Percentiles rank a stretch among this genome's conserved stretches.
phyloP scores from a whole-genome alignment of 2,329 filamentous ascomycete species.

The Colletotrichum destructivum region DNA sequence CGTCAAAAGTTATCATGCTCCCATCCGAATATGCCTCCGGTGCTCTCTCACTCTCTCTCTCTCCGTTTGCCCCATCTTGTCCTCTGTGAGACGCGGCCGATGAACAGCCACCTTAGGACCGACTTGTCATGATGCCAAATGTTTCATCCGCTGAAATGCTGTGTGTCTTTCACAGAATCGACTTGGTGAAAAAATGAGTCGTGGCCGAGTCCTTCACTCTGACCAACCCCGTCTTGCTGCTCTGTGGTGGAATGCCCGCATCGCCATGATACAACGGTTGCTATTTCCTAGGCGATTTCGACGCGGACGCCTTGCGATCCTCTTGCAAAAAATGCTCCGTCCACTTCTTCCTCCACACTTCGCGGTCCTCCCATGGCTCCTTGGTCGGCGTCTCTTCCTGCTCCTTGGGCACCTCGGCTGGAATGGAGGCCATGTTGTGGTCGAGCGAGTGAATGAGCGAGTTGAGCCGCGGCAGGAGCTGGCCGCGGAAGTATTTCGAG shows the following conservation, averaged over 20 bases:
- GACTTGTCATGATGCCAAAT: conserved; percentile 19
- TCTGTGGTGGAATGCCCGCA: not conserved
- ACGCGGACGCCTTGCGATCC: conserved; percentile 32
- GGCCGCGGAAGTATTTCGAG: conserved; percentile 34
- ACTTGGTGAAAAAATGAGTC: not conserved
- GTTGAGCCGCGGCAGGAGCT: conserved; percentile 37
- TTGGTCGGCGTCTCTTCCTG: conserved; percentile 36
- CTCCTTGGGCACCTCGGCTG: conserved; percentile 36
- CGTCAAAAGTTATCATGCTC: conserved; percentile 15
- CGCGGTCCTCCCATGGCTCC: conserved; percentile 41
- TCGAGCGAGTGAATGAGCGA: conserved; percentile 41
- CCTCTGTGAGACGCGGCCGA: not conserved
- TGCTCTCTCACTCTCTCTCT: not conserved
- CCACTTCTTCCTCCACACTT: conserved; percentile 42
- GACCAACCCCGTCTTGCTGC: not conserved
- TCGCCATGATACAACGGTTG: not conserved
- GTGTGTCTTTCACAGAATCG: conserved; percentile 4
- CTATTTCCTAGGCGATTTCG: conserved; percentile 35
- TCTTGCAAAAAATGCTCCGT: conserved; percentile 35
- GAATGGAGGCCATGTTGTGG: conserved; percentile 41
- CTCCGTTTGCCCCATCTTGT: not conserved
- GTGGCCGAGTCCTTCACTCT: not conserved
- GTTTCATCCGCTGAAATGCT: conserved; percentile 22
- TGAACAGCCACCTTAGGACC: conserved; percentile 18
- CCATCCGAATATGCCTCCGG: conserved; percentile 14